Evolutionary conservation across 2,329 filamentous ascomycete genomes (phyloP), one percentile per base, ranked within the genome.

Genomic region (Coniochaeta ligniaria): DNA sequence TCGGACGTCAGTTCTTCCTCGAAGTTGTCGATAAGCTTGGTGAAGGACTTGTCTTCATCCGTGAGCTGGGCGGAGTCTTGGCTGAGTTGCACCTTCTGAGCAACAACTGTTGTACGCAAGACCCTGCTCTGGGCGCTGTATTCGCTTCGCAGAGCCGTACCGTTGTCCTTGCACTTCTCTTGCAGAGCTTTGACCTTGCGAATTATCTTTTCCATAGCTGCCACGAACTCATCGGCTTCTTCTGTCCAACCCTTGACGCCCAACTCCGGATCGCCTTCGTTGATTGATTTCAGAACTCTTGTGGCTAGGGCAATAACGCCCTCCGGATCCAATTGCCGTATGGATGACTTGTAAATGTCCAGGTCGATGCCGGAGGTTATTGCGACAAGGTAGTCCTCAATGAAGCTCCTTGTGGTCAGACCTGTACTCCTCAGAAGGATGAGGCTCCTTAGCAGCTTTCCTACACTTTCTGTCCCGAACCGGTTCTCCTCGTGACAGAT

Each of bases 1-100:
- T 64, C 63, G 9, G 62, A 67, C 4, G 78, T 73, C 6, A 91
- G 70, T 4, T 79, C 66, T 17, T 80, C 75, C 12, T 81, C 77
- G 24, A 88, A 75, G 1, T 72, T 70, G 64, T 89, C 83, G 5
- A 93, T 79, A 12, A 91, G 73, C 26, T 78, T 75, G 17, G 90
- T 91, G 69, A 91, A 91, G 6, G 82, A 80, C 64, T 83, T 85
- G 73, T 94, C 91, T 65, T 88, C 80, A 52, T 87, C 81, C 0
- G 88, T 90, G 31, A 94, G 79, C 3, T 83, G 79, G 1, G 89
- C 86, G 65, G 87, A 87, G 70, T 92, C 87, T 64, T 86, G 89
- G 73, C 88, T 91, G 45, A 95, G 79, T 68, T 92, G 87, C 20
- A 95, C 90, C 70, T 90, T 90, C 69, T 94, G 90, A 17, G 90